Evolutionary conservation across 2,329 filamentous ascomycete species (phyloP).

Genomic region (Exophiala calicioides): DNA sequence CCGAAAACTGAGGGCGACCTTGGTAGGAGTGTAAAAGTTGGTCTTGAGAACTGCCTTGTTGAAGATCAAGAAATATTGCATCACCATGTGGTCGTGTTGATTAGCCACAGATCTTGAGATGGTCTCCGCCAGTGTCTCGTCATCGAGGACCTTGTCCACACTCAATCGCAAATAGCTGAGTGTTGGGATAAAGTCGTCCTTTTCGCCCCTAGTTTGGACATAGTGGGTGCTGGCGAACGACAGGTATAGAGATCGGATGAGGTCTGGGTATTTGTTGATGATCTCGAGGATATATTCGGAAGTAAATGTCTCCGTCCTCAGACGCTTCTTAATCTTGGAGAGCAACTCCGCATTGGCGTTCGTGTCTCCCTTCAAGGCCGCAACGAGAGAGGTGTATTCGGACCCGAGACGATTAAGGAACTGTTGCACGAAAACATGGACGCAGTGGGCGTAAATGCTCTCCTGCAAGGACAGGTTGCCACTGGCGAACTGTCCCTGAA

Average conservation of each 20-base stretch:
- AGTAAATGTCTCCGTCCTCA: constrained; percentile 96
- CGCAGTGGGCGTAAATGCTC: constrained; percentile 94
- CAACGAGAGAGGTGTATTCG: constrained; percentile 84
- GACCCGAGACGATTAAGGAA: constrained; percentile 93
- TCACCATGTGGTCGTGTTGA: constrained; percentile 97
- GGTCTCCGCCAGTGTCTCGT: constrained; percentile 70
- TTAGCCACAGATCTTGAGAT: constrained; percentile 81
- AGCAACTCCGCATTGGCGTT: constrained; percentile 83
- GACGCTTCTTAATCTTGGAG: constrained; percentile 89
- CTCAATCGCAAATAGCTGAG: constrained; percentile 67
- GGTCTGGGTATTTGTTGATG: constrained; percentile 82
- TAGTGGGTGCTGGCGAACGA: constrained; percentile 89
- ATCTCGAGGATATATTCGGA: constrained; percentile 98
- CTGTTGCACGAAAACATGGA: constrained; percentile 97
- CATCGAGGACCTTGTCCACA: constrained; percentile 73
- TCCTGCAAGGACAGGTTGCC: constrained; percentile 91
- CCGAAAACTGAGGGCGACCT: constrained; percentile 96
- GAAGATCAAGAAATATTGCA: constrained; percentile 95
- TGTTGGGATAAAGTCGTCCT: constrained; percentile 70
- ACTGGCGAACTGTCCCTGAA: constrained; percentile 83
- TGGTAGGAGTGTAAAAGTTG: constrained; percentile 96
- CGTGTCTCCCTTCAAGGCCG: constrained; percentile 77
- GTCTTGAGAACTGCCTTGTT: constrained; percentile 93
- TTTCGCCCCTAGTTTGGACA: constrained; percentile 63
- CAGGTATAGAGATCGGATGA: constrained; percentile 85